Evolutionary conservation across 306 rosid species (phyloP), one percentile per base, ranked within the genome.

Genomic region (Arachis hypogaea): DNA sequence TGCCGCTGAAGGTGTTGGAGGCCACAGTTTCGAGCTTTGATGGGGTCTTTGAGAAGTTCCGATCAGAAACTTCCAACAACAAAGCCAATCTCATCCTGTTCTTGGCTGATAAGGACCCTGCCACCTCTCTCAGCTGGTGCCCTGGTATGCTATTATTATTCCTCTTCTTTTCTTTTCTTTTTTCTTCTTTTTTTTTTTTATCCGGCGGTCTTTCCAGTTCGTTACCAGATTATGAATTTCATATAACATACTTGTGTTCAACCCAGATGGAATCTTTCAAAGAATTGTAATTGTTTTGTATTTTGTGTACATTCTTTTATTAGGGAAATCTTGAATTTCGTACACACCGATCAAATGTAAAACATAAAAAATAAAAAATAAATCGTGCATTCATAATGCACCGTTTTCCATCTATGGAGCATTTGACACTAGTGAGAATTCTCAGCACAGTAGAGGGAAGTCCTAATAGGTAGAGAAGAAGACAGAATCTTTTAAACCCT

Each of bases 101-200:
- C 84, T 59, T 93, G 82, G 98, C 96, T 28, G 97, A 91, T 75
- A 89, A 79, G 2, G 94, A 91, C 52, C 96, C 97, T 69, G 78
- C 88, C 16, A 93, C 98, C 68, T 85, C 89, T 84, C 91, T 79
- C 72, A 88, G 98, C 83, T 91, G 98, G 93, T 93, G 97, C 77
- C 96, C 98, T 45, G 96, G 98, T 90, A 56, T 52, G 38, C 38
- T 33, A 33, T 33, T 33, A 33, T 33, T 33, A 33, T 10, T 63
- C 4, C 1, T n/a, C 40, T 36, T 1, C 3, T 0, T 40, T n/a
- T 12, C 8, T 18, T 52, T 14, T 2, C 5, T 6, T 18, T 6
- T 5, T 55, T 5, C n/a, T 55, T 2, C 5, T 6, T 18, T 6
- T 5, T 55, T 5, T 55, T 55, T 2, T 55, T 7, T 16, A 9